Evolutionary conservation across 2,329 filamentous ascomycete species (phyloP).

Genomic region (Leptodontidium sp.): DNA sequence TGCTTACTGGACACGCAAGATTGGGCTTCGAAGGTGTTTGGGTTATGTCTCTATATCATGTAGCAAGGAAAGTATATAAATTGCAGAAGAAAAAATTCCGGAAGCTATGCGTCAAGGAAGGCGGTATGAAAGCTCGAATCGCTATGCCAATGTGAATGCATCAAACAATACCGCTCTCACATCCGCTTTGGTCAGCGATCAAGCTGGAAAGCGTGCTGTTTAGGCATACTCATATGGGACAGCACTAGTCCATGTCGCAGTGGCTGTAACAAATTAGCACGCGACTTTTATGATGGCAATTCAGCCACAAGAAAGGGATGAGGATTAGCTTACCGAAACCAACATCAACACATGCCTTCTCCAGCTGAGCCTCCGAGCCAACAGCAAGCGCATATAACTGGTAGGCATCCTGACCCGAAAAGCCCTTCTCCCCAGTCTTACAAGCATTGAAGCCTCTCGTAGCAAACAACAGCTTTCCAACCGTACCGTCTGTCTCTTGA

Average conservation of each 20-base stretch:
- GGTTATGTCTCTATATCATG: not conserved
- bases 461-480: constrained; percentile 27
- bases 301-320: not conserved
- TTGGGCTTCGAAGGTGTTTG: too few relatives aligned
- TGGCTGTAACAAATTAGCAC: not conserved
- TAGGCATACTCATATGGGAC: not conserved
- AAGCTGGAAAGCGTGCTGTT: not conserved
- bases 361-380: not conserved
- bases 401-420: not conserved
- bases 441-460: constrained; percentile 30
- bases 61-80: not conserved
- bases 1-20: too few relatives aligned
- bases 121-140: constrained; percentile 46
- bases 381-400: constrained; percentile 8
- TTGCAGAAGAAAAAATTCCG: not conserved
- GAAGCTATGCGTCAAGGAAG: constrained; percentile 53
- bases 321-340: constrained; percentile 7
- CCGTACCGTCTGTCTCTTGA: not conserved
- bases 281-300: constrained; percentile 13
- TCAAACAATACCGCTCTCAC: not conserved
- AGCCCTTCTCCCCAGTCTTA: constrained; percentile 8
- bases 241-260: not conserved
- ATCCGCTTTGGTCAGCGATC: not conserved
- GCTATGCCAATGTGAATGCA: not conserved
- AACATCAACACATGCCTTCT: constrained; percentile 30